Percentiles rank a stretch among this genome's conserved stretches.
Evolutionary conservation across 2,329 filamentous ascomycete species (phyloP).

Genomic region (Trichophyton rubrum): DNA sequence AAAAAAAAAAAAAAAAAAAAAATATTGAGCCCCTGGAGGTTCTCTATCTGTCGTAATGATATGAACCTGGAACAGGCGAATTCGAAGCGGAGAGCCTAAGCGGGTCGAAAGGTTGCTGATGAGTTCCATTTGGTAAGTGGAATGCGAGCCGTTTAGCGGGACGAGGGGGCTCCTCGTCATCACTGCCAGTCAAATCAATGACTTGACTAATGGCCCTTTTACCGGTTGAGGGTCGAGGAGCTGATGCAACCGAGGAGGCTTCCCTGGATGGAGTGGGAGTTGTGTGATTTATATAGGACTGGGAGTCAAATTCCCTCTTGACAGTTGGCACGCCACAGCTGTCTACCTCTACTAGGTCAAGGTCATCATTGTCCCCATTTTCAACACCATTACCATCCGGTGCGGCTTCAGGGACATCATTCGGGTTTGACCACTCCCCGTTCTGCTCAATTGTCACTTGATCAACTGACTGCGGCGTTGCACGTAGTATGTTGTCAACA

Average conservation of each 20-base stretch:
- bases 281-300: slow-evolving; percentile 14
- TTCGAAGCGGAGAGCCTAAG: neutral
- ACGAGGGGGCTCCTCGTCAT: slow-evolving; percentile 36
- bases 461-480: slow-evolving; percentile 58
- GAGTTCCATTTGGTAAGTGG: slow-evolving; percentile 11
- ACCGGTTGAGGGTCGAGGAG: slow-evolving; percentile 23
- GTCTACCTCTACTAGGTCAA: slow-evolving; percentile 41
- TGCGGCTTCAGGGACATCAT: slow-evolving; percentile 28
- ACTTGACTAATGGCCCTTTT: slow-evolving; percentile 39
- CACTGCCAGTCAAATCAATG: slow-evolving; percentile 44
- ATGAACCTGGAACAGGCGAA: neutral
- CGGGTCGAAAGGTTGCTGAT: neutral
- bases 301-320: slow-evolving; percentile 26
- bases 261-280: slow-evolving; percentile 27
- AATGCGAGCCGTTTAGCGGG: slow-evolving; percentile 25
- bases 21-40: neutral
- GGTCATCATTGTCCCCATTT: slow-evolving; percentile 37
- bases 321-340: slow-evolving; percentile 25
- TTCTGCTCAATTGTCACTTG: slow-evolving; percentile 84
- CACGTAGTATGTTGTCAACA: slow-evolving; percentile 71
- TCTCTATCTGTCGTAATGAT: neutral
- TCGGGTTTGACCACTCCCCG: slow-evolving; percentile 56
- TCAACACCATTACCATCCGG: slow-evolving; percentile 25
- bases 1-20: too few relatives aligned
- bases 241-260: slow-evolving; percentile 29